These are phyloP conservation scores for Mucor irregularis DNA, from an alignment of 371 early-diverging fungal genomes.

Conservation along the genomic window DNA sequence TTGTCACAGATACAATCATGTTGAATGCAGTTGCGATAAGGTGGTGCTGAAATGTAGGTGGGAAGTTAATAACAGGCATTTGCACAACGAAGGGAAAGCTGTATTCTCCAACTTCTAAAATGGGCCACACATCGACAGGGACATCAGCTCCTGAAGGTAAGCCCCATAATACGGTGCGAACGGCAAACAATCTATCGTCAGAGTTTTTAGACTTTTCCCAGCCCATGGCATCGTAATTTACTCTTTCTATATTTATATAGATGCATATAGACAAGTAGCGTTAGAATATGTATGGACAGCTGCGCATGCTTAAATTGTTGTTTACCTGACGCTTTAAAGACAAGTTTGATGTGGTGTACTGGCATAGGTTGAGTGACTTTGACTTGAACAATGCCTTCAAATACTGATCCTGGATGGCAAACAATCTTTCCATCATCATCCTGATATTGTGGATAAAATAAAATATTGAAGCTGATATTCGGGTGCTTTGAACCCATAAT, in stretches of 20 bases:
- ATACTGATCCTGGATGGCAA: conserved; percentile 33
- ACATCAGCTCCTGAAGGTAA: conserved; percentile 9
- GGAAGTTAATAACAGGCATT: conserved; percentile 36
- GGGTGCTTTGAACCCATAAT: conserved; percentile 15
- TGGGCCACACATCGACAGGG: conserved; percentile 16
- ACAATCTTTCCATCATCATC: conserved; percentile 23
- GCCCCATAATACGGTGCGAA: conserved; percentile 29
- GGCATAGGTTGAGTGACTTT: conserved; percentile 19
- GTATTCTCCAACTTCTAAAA: conserved; percentile 28
- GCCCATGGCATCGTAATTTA: conserved; percentile 35
- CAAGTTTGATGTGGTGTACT: conserved; percentile 26
- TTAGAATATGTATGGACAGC: background rate
- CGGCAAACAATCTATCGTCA: conserved; percentile 34
- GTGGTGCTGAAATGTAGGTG: conserved; percentile 32
- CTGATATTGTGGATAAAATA: conserved; percentile 26
- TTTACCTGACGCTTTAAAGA: conserved; percentile 29
- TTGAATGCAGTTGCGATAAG: conserved; percentile 23
- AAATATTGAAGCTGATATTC: conserved; percentile 10
- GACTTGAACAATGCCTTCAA: conserved; percentile 30
- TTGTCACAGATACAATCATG: conserved; percentile 22
- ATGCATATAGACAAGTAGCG: too few species aligned
- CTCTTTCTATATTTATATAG: conserved; percentile 21
- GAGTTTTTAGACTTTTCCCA: conserved; percentile 26
- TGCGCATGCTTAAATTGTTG: background rate
- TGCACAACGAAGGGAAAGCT: conserved; percentile 30